Percentiles rank a stretch among this genome's conserved stretches.
phyloP scores from a whole-genome alignment of 1,284 basidiomycete genomes.

The Cronartium ribicola region DNA sequence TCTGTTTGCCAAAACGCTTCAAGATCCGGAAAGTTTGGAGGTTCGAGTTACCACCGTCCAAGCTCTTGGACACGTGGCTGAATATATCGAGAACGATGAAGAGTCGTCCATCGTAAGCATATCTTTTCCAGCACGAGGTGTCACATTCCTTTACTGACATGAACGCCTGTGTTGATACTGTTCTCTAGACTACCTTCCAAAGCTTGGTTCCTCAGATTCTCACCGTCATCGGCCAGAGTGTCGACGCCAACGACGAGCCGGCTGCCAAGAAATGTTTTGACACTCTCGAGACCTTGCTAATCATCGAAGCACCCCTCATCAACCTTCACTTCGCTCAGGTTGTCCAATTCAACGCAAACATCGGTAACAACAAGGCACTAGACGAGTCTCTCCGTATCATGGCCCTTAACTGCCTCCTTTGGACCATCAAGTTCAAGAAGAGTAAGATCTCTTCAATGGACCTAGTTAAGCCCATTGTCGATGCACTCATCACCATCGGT shows the following conservation, averaged over 20 bases:
- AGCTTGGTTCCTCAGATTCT: conserved; percentile 83
- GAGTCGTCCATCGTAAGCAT: conserved; percentile 73
- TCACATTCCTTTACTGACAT: not conserved
- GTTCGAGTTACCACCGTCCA: conserved; percentile 89
- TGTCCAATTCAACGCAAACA: conserved; percentile 80
- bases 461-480: conserved; percentile 79
- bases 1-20: conserved; percentile 72
- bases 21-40: conserved; percentile 81
- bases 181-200: conserved; percentile 75
- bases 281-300: conserved; percentile 90
- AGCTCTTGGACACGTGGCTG: conserved; percentile 83
- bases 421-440: conserved; percentile 97
- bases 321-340: conserved; percentile 83
- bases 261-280: conserved; percentile 88
- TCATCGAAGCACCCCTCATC: conserved; percentile 87
- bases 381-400: conserved; percentile 81
- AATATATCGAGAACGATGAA: conserved; percentile 85
- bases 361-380: conserved; percentile 73
- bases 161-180: not conserved
- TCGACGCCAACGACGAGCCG: conserved; percentile 75
- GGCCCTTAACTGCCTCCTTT: conserved; percentile 88
- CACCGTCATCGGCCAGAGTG: conserved; percentile 76
- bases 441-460: conserved; percentile 84
- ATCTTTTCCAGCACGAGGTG: not conserved
- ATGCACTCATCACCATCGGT: conserved; percentile 88